Conservation (phyloP, 306 rosid genomes). For the Vicia sativa region DNA sequence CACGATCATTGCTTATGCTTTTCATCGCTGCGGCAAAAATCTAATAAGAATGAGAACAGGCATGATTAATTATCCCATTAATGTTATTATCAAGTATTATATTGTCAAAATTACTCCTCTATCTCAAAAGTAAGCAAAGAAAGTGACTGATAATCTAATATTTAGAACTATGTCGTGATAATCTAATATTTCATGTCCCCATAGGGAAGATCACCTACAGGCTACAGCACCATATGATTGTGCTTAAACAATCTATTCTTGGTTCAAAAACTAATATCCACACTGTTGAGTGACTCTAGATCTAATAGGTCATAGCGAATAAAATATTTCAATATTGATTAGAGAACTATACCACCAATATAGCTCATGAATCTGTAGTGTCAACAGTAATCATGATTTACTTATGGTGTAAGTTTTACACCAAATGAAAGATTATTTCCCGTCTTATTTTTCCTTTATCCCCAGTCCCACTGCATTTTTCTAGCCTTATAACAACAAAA, state of each 20-base stretch:
- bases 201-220: background rate
- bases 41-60: slow-evolving; percentile 34
- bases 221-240: background rate
- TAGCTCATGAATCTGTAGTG: slow-evolving; percentile 5
- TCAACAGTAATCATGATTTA: slow-evolving; percentile 13
- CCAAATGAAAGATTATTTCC: background rate
- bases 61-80: slow-evolving; percentile 2
- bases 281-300: slow-evolving; percentile 16
- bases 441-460: slow-evolving; percentile 3
- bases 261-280: slow-evolving; percentile 18
- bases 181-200: background rate
- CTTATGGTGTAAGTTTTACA: slow-evolving; percentile 14
- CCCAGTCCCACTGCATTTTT: slow-evolving; percentile 12
- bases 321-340: slow-evolving; percentile 11
- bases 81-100: slow-evolving; percentile 6
- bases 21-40: slow-evolving; percentile 57
- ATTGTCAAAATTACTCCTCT: slow-evolving; percentile 5
- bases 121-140: slow-evolving; percentile 22
- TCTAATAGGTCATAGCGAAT: slow-evolving; percentile 12
- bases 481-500: slow-evolving; percentile 16
- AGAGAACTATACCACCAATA: background rate
- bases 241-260: slow-evolving; percentile 1
- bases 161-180: slow-evolving; percentile 5
- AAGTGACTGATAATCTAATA: background rate
- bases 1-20: slow-evolving; percentile 44